phyloP scores from a whole-genome alignment of 78 protist species.

The Polysphondylium violaceum region DNA sequence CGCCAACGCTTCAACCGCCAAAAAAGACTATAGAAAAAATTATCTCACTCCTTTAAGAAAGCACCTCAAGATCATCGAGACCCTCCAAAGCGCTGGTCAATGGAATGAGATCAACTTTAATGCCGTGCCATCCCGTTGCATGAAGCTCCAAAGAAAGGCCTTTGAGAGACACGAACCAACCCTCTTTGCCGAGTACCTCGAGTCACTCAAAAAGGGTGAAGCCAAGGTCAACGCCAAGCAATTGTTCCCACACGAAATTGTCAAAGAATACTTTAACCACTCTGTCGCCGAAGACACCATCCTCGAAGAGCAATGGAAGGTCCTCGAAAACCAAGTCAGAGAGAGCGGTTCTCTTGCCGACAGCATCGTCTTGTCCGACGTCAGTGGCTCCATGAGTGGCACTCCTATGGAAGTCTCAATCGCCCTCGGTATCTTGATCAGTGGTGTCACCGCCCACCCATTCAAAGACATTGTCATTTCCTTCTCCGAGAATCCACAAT shows the following conservation, averaged over 20 bases:
- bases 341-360: conserved; percentile 30
- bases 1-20: conserved; percentile 16
- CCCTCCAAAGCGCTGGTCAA: conserved; percentile 20
- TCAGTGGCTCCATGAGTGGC: conserved; percentile 69
- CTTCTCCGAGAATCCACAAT: conserved; percentile 58
- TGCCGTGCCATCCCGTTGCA: conserved; percentile 72
- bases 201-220: conserved; percentile 36
- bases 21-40: conserved; percentile 64
- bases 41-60: conserved; percentile 56
- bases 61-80: conserved; percentile 42
- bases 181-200: conserved; percentile 17
- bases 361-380: conserved; percentile 46
- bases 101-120: conserved; percentile 47
- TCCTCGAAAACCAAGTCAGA: conserved; percentile 41
- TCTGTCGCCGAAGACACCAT: background rate
- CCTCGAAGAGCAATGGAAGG: conserved; percentile 79
- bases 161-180: conserved; percentile 60
- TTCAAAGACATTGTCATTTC: conserved; percentile 62
- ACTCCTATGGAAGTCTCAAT: conserved; percentile 77
- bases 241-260: conserved; percentile 77
- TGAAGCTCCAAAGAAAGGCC: conserved; percentile 40
- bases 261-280: background rate
- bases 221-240: conserved; percentile 65
- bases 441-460: conserved; percentile 27
- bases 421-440: conserved; percentile 71